Base-by-base conservation (phyloP, 78 protist genomes). In the Salpingoeca rosetta region DNA sequence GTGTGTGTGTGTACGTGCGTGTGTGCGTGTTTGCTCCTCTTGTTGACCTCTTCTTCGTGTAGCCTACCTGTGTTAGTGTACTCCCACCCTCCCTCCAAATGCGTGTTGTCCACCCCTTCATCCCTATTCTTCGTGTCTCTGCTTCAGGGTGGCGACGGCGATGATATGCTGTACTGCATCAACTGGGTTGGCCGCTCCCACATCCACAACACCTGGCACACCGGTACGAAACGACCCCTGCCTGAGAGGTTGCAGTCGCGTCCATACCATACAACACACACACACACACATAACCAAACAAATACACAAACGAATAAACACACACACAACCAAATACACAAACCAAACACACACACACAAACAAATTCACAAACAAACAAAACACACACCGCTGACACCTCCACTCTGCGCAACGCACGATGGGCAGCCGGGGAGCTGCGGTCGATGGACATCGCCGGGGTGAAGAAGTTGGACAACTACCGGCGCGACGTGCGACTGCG, bases 171-270 rank as follows among this genome's bases (percentile, higher is more conserved):
- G 80, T 94, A 84, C 79, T 44, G 83, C 36, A 92, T 94, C 39
- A 93, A 94, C 51, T 94, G 97, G 97, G 76, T 72, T 56, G 87
- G 90, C 1, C 44, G 86, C 85, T 87, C 95, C 2, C 92, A 94
- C 80, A 83, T 91, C 84, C 94, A 94, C 43, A 87, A 91, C 89
- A 86, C 92, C 40, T 93, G 91, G 88, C 44, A 57, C 37, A 2
- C 87, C 36, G 72, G 38, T 11, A 22, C 3, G 81, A 25, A 0
- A 26, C 44, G 22, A 0, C 37, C 0, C 65, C 28, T 0, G 72
- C 44, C 2, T 11, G n/a, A 17, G 51, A 36, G 81, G 80, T 36
- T 11, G 78, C 40, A 40, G 10, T 36, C 40, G 7, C 41, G 25
- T 7, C 65, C 17, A 22, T 51, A 17, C 65, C 17, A 17, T 17